phyloP scores from a whole-genome alignment of 495 filamentous ascomycete genomes.

The Penicillium longicatenatum region DNA sequence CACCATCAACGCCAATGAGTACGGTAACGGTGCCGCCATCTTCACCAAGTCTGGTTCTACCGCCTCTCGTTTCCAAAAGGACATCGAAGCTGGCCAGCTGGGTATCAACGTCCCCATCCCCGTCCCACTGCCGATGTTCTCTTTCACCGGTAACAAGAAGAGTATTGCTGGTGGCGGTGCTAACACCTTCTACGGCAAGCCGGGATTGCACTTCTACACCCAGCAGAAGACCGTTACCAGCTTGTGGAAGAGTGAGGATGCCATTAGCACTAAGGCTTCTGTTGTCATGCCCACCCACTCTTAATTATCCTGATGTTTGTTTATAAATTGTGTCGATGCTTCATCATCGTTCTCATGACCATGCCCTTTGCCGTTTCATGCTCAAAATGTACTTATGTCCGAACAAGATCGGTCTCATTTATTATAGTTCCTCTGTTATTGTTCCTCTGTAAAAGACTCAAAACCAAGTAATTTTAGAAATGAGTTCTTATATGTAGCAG shows the following conservation, averaged over 20 bases:
- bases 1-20: constrained; percentile 68
- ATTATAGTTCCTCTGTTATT: neutral
- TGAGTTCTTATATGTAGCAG: neutral
- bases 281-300: constrained; percentile 93
- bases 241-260: constrained; percentile 85
- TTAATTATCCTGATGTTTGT: constrained; percentile 14
- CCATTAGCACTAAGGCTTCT: constrained; percentile 72
- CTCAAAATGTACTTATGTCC: constrained; percentile 9
- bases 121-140: constrained; percentile 93
- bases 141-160: constrained; percentile 98
- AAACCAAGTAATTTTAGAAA: neutral
- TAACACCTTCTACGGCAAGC: constrained; percentile 93
- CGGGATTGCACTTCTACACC: constrained; percentile 91
- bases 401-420: neutral
- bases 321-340: neutral
- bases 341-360: constrained; percentile 3
- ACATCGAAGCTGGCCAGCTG: constrained; percentile 60
- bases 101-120: constrained; percentile 73
- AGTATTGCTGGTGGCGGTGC: constrained; percentile 91
- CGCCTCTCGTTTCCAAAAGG: constrained; percentile 64
- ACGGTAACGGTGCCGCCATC: constrained; percentile 70
- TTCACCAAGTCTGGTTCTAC: constrained; percentile 66
- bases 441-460: neutral
- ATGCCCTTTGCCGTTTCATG: neutral
- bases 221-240: constrained; percentile 97